Conservation (phyloP, 2,329 filamentous ascomycete genomes). For the Penicillium griseofulvum region DNA sequence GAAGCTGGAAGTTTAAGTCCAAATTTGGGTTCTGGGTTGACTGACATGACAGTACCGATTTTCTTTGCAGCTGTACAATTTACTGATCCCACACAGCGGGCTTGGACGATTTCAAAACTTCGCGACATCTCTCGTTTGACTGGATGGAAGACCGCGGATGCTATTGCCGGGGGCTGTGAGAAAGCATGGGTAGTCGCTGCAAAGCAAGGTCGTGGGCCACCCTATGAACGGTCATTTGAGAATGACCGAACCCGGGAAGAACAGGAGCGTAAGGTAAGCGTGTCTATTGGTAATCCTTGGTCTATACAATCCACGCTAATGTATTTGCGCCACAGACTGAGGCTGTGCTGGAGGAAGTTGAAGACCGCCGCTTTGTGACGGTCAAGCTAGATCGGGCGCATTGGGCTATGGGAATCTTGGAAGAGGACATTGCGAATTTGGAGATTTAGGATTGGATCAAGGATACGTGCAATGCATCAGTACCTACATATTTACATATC, state of each 20-base stretch:
- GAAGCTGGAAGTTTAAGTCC: slow-evolving; percentile 63
- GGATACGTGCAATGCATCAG: not conserved
- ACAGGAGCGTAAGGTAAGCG: slow-evolving; percentile 14
- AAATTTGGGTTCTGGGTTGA: slow-evolving; percentile 73
- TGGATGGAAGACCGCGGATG: slow-evolving; percentile 79
- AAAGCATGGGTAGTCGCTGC: slow-evolving; percentile 76
- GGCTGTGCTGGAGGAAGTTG: slow-evolving; percentile 29
- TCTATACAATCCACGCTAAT: slow-evolving; percentile 18
- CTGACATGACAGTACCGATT: slow-evolving; percentile 75
- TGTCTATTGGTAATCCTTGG: not conserved
- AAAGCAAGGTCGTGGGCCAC: slow-evolving; percentile 70
- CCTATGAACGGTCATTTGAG: slow-evolving; percentile 54
- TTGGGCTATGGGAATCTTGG: slow-evolving; percentile 78
- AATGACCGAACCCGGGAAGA: slow-evolving; percentile 11
- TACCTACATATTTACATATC: not conserved
- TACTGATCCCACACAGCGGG: slow-evolving; percentile 67
- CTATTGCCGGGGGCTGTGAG: slow-evolving; percentile 82
- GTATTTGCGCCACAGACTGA: slow-evolving; percentile 13
- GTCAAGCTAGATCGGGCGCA: slow-evolving; percentile 64
- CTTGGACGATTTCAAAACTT: slow-evolving; percentile 73
- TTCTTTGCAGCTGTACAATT: slow-evolving; percentile 87
- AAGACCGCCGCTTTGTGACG: slow-evolving; percentile 56
- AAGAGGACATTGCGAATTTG: slow-evolving; percentile 68
- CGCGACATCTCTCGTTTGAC: slow-evolving; percentile 74
- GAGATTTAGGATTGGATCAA: slow-evolving; percentile 47